phyloP scores from a whole-genome alignment of 208 protist genomes.

The Strigomonas culicis region DNA sequence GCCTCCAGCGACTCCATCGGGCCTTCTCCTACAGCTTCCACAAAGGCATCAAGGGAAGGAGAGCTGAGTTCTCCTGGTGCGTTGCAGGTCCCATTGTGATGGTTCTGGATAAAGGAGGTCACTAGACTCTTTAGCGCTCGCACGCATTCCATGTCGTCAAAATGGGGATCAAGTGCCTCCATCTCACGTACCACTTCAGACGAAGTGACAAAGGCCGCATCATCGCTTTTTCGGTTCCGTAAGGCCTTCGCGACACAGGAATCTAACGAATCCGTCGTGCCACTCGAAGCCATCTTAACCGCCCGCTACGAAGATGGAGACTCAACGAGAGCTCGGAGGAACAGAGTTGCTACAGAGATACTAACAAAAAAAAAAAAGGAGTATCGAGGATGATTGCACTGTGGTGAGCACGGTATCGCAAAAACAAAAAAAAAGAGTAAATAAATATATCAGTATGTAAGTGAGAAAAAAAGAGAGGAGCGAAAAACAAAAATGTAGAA shows the following conservation, averaged over 20 bases:
- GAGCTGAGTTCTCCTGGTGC: no score
- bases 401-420: slow-evolving; percentile 3
- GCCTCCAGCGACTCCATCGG: no score
- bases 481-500: not conserved
- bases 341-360: slow-evolving; percentile 1
- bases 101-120: no score
- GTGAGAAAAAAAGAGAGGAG: not conserved
- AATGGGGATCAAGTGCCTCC: slow-evolving; percentile 2
- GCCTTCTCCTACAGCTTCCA: no score
- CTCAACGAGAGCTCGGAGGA: no score
- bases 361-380: slow-evolving; percentile 15
- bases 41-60: no score
- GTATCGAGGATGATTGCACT: not conserved
- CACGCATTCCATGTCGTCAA: not conserved
- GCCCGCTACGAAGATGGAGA: no score
- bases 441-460: not conserved
- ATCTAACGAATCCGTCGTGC: slow-evolving; percentile 3
- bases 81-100: no score
- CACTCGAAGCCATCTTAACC: not conserved
- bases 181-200: not conserved
- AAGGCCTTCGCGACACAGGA: not conserved
- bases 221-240: not conserved
- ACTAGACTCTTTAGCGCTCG: not conserved
- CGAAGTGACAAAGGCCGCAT: no score
- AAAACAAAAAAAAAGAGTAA: slow-evolving; percentile 6